Evolutionary conservation across 176 grass and related monocot genomes (phyloP).

Genomic region (Paspalum vaginatum): DNA sequence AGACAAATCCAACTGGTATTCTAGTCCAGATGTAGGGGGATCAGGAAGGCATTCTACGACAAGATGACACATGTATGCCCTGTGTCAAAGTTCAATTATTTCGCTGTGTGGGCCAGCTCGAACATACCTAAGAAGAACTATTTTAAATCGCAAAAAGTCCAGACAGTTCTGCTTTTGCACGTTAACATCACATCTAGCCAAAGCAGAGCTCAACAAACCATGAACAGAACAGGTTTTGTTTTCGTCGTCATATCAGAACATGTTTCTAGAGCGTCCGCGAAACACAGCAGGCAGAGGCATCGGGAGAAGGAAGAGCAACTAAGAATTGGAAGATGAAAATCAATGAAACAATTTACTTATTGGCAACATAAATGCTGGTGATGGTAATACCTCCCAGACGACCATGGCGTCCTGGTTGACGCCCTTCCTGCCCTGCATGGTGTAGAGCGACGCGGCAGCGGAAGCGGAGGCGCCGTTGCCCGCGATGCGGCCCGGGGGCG

Average conservation of each 20-base stretch:
- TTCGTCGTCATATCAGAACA: conserved; percentile 12
- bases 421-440: conserved; percentile 93
- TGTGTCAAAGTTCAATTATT: conserved; percentile 29
- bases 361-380: neutral
- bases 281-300: conserved; percentile 7
- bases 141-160: conserved; percentile 1
- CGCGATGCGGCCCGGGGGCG: conserved; percentile 55
- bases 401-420: conserved; percentile 97
- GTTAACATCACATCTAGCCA: conserved; percentile 29
- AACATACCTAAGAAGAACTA: conserved; percentile 24
- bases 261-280: conserved; percentile 5
- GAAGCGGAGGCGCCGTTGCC: conserved; percentile 52
- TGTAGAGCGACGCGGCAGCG: conserved; percentile 69
- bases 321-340: neutral
- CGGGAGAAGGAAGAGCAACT: neutral
- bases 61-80: conserved; percentile 41
- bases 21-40: conserved; percentile 28
- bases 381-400: conserved; percentile 59
- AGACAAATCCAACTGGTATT: conserved; percentile 43
- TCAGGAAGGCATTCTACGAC: conserved; percentile 18
- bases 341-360: neutral
- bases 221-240: conserved; percentile 4
- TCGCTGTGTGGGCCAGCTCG: conserved; percentile 33
- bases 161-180: conserved; percentile 23
- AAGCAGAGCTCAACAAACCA: conserved; percentile 31